Evolutionary conservation across 2,329 filamentous ascomycete species (phyloP).

Genomic region (Sarocladium kiliense): DNA sequence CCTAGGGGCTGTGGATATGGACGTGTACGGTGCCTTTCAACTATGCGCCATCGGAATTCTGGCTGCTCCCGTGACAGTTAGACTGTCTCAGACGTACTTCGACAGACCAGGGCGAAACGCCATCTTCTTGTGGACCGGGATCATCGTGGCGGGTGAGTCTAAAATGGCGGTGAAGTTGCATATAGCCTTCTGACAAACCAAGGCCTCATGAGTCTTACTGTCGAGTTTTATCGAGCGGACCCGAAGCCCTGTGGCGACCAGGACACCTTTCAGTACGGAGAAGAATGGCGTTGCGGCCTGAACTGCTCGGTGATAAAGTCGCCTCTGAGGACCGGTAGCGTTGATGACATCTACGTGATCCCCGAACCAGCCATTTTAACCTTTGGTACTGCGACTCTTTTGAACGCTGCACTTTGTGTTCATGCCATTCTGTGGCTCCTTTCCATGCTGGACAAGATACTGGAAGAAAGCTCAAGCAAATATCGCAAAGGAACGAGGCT

Average conservation of each 20-base stretch:
- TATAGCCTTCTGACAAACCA: not conserved
- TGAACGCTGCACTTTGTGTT: conserved; percentile 60
- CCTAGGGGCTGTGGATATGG: conserved; percentile 61
- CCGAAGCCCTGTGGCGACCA: conserved; percentile 25
- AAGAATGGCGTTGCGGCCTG: conserved; percentile 37
- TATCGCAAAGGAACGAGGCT: conserved; percentile 28
- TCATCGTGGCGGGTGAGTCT: conserved; percentile 52
- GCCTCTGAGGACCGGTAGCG: conserved; percentile 47
- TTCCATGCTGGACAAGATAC: conserved; percentile 59
- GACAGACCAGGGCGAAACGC: conserved; percentile 57
- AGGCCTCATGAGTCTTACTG: conserved; percentile 55
- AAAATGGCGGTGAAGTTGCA: not conserved
- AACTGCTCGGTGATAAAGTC: conserved; percentile 40
- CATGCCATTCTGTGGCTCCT: conserved; percentile 57
- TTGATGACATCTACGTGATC: conserved; percentile 58
- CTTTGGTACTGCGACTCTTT: conserved; percentile 54
- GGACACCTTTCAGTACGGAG: conserved; percentile 40
- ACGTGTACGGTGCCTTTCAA: conserved; percentile 64
- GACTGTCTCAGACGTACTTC: conserved; percentile 59
- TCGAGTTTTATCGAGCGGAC: conserved; percentile 59
- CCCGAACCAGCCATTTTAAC: conserved; percentile 50
- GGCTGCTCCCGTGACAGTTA: conserved; percentile 57
- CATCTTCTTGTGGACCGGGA: conserved; percentile 61
- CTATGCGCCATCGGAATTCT: conserved; percentile 61
- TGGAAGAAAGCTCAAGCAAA: conserved; percentile 54